Evolutionary conservation across 805 yeast genomes (phyloP), one percentile per base, ranked within the genome.

Genomic region (Osmozyma mogii): DNA sequence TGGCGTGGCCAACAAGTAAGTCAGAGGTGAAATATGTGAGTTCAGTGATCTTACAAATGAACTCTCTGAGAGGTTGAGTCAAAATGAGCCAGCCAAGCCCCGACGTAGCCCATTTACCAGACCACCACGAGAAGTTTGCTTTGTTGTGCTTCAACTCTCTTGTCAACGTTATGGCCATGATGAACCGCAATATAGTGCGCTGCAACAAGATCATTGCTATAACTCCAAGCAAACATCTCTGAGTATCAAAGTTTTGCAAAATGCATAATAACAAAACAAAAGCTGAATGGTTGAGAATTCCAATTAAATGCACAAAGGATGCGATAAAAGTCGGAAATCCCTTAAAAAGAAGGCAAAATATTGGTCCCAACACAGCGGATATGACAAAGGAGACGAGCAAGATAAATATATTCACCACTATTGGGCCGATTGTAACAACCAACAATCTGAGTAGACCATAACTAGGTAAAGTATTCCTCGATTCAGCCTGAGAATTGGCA

Each of bases 21-120:
- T 81, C 92, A 4, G 70, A 73, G 0, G 80, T 73, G 57, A 78
- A 81, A 33, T 70, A 68, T n/a, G 79, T 68, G 62, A 78, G 61
- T 47, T 81, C 92, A 43, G 70, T 66, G 1, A 70, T 53, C 43
- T 81, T 81, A 34, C 84, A 78, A 14, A 71, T 32, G 29, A 59
- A 71, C 46, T 80, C 89, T 43, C 89, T 55, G 3, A 67, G 35
- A 1, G 87, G 87, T 38, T 78, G 87, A 3, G 77, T 57, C 5
- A 79, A 30, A 1, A 72, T 57, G 27, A 68, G 51, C 73, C 78
- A 72, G 0, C 87, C 84, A 25, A 79, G 58, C 0, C 76, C 76
- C 0, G 77, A 65, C 9, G 65, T 65, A 27, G 68, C 45, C 89
- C 89, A 81, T 32, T 66, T 72, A 0, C 88, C 87, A 8, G 84